phyloP scores from a whole-genome alignment of 495 filamentous ascomycete genomes.

The Aspergillus asperescens region DNA sequence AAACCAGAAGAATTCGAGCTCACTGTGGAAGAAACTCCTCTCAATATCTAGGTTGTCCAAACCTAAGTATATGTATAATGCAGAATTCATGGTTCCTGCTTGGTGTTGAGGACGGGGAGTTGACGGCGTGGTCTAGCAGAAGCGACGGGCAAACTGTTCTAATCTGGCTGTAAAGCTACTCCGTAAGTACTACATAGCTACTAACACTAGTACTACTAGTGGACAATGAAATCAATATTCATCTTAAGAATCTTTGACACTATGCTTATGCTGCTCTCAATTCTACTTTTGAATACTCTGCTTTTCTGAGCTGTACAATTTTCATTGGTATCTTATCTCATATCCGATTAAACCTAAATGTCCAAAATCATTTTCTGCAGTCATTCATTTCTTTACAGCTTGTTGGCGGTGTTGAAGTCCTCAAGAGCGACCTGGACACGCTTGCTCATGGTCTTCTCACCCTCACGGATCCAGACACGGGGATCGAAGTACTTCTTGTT shows the following conservation, averaged over 20 bases:
- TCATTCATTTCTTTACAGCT: slow-evolving; percentile 57
- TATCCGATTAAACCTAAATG: slow-evolving; percentile 1
- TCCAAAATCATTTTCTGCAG: background rate
- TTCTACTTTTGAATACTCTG: background rate
- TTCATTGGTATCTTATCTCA: slow-evolving; percentile 1
- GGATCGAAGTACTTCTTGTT: slow-evolving; percentile 99
- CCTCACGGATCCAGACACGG: slow-evolving; percentile 71
- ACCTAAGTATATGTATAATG: too few species aligned
- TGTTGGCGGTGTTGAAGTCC: slow-evolving; percentile 86
- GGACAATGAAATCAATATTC: background rate
- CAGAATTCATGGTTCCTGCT: too few species aligned
- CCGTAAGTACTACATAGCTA: too few species aligned
- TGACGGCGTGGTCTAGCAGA: too few species aligned
- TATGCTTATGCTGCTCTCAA: background rate
- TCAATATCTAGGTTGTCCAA: too few species aligned
- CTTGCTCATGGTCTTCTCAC: slow-evolving; percentile 91
- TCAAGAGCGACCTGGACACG: slow-evolving; percentile 74
- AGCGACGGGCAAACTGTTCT: too few species aligned
- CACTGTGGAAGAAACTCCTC: too few species aligned
- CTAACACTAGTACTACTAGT: too few species aligned
- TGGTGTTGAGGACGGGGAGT: too few species aligned
- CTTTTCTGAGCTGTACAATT: background rate
- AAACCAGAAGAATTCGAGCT: too few species aligned
- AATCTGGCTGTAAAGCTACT: too few species aligned
- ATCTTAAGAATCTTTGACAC: background rate